Evolutionary conservation across 345 rosid species (phyloP).

Genomic region (Orychophragmus violaceus): DNA sequence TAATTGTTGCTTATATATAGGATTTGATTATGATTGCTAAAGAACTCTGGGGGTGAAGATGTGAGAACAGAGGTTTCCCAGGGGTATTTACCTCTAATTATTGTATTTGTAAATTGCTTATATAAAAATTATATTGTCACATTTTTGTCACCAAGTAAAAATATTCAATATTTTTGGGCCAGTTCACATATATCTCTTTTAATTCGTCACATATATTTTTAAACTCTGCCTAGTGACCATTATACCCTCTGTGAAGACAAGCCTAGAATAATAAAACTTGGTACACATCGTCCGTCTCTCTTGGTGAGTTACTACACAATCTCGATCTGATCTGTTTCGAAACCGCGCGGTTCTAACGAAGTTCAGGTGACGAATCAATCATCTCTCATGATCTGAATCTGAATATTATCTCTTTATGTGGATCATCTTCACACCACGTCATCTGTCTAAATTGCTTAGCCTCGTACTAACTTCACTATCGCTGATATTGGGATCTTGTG

Average conservation of each 20-base stretch:
- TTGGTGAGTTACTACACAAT: not conserved
- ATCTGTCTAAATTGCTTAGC: conserved; percentile 9
- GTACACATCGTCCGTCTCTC: conserved; percentile 15
- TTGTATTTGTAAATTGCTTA: conserved; percentile 13
- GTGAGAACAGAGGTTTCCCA: not conserved
- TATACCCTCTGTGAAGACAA: not conserved
- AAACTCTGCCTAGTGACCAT: not conserved
- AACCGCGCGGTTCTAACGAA: not conserved
- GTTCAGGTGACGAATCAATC: not conserved
- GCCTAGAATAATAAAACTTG: not conserved
- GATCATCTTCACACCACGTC: not conserved
- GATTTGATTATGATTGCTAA: not conserved
- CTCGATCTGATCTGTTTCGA: conserved; percentile 24
- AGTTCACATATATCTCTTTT: not conserved
- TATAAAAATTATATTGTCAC: not conserved
- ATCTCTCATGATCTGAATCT: not conserved
- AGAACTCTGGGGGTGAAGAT: not conserved
- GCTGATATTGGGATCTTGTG: conserved; percentile 21
- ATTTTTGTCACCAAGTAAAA: not conserved
- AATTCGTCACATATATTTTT: not conserved
- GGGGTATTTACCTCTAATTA: not conserved
- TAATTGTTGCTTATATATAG: not conserved
- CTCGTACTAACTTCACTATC: not conserved
- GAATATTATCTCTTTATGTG: not conserved
- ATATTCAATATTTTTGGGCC: not conserved